These are phyloP conservation scores for Chaetothyriales sp. DNA, from an alignment of 2,329 filamentous ascomycete genomes.

Conservation along the genomic window DNA sequence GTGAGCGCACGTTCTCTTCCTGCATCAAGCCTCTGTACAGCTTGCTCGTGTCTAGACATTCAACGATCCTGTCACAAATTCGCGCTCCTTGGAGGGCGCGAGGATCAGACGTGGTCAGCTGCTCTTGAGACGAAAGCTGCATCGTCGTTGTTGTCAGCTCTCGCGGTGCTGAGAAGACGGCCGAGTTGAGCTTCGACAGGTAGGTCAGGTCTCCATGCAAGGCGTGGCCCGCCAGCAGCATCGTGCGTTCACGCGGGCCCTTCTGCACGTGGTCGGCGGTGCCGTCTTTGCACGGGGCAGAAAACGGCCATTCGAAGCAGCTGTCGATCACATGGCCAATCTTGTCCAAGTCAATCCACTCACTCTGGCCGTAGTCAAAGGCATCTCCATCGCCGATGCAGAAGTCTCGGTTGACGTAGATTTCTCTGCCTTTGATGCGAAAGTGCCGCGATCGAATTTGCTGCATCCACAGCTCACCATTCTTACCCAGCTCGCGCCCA, in stretches of 20 bases:
- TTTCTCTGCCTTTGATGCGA: slow-evolving; percentile 54
- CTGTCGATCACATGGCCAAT: slow-evolving; percentile 34
- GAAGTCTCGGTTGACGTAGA: slow-evolving; percentile 53
- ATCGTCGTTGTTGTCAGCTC: slow-evolving; percentile 3
- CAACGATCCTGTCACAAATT: slow-evolving; percentile 40
- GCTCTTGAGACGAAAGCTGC: slow-evolving; percentile 1
- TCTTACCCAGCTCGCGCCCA: slow-evolving; percentile 44
- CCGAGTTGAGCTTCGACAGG: slow-evolving; percentile 51
- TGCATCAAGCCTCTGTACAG: slow-evolving; percentile 44
- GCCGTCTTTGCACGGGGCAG: slow-evolving; percentile 20
- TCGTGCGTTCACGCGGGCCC: slow-evolving; percentile 34
- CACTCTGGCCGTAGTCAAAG: slow-evolving; percentile 56
- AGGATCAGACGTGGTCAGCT: not conserved
- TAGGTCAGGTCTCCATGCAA: slow-evolving; percentile 53
- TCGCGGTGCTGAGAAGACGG: slow-evolving; percentile 30
- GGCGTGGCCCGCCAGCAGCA: slow-evolving; percentile 73
- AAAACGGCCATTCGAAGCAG: slow-evolving; percentile 47
- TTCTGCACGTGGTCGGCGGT: slow-evolving; percentile 3
- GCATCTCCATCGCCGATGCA: slow-evolving; percentile 61
- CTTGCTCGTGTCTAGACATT: slow-evolving; percentile 57
- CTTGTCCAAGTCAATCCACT: slow-evolving; percentile 37
- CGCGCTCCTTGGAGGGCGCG: slow-evolving; percentile 3
- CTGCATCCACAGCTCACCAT: slow-evolving; percentile 53
- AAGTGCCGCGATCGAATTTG: slow-evolving; percentile 61
- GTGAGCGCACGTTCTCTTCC: slow-evolving; percentile 39